phyloP scores from a whole-genome alignment of 225 moss, liverwort and hornwort species.

The Marchantia polymorpha region DNA sequence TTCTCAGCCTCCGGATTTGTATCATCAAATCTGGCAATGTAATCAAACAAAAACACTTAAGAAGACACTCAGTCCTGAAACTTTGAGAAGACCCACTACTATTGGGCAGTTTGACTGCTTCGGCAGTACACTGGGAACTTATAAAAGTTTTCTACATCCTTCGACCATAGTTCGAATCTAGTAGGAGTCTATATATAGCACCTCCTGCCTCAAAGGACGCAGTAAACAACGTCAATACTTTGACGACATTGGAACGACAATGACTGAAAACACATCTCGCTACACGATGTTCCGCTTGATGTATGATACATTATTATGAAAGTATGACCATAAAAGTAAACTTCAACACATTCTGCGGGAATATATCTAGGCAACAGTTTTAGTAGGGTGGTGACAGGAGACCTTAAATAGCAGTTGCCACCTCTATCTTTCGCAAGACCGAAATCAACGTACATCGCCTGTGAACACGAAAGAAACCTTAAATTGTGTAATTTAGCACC shows the following conservation, averaged over 20 bases:
- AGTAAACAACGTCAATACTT: background rate
- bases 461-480: constrained; percentile 14
- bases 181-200: background rate
- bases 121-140: background rate
- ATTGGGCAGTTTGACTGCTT: too few species aligned
- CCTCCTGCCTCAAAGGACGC: background rate
- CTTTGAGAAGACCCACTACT: too few species aligned
- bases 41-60: background rate
- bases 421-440: constrained; percentile 77
- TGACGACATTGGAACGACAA: too few species aligned
- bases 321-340: background rate
- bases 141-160: background rate
- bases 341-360: background rate
- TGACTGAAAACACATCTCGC: too few species aligned
- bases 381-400: background rate
- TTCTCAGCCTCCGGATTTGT: constrained; percentile 99
- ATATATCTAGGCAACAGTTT: background rate
- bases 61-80: background rate
- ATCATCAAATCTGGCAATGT: constrained; percentile 70
- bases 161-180: background rate
- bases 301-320: too few species aligned
- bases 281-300: too few species aligned
- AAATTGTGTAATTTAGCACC: background rate
- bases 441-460: constrained; percentile 95
- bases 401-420: constrained; percentile 88